phyloP scores from a whole-genome alignment of 768 basidiomycete genomes.

The Termitomyces sp. region DNA sequence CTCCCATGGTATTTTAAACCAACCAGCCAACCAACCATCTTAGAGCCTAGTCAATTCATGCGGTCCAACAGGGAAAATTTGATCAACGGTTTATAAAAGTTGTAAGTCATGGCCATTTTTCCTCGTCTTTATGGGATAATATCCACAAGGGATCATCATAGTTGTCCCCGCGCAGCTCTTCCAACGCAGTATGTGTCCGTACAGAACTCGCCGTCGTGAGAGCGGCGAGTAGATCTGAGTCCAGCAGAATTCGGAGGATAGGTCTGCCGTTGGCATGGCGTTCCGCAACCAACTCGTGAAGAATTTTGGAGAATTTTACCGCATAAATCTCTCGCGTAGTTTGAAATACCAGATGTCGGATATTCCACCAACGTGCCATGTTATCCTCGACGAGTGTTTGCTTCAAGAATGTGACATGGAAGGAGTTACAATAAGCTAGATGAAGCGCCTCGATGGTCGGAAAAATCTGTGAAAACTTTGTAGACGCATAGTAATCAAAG shows the following conservation, averaged over 20 bases:
- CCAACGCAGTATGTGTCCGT: slow-evolving; percentile 8
- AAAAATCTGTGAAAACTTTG: slow-evolving; percentile 20
- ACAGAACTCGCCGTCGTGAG: slow-evolving; percentile 7
- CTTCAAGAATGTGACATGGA: slow-evolving; percentile 14
- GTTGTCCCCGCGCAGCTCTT: slow-evolving; percentile 16
- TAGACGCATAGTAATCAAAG: slow-evolving; percentile 17
- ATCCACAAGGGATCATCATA: slow-evolving; percentile 30
- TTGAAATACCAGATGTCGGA: slow-evolving; percentile 24
- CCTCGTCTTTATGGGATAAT: slow-evolving; percentile 11
- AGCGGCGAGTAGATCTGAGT: slow-evolving; percentile 20
- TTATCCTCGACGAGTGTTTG: slow-evolving; percentile 12
- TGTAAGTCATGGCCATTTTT: neutral
- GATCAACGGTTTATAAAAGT: neutral
- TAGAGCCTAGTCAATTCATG: no score
- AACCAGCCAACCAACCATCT: no score
- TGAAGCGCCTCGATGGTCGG: slow-evolving; percentile 28
- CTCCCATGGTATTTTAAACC: no score
- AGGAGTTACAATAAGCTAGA: slow-evolving; percentile 20
- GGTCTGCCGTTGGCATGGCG: slow-evolving; percentile 15
- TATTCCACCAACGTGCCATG: slow-evolving; percentile 16
- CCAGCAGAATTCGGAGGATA: slow-evolving; percentile 22
- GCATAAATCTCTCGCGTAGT: slow-evolving; percentile 21
- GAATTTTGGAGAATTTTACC: slow-evolving; percentile 13
- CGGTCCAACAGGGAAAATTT: neutral
- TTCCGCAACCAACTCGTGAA: slow-evolving; percentile 14